A percentile compares a stretch with the other conserved stretches of the same genome.
These are phyloP conservation scores for Chaetoceros muelleri DNA, from an alignment of 108 stramenopile species.

Conservation along the genomic window DNA sequence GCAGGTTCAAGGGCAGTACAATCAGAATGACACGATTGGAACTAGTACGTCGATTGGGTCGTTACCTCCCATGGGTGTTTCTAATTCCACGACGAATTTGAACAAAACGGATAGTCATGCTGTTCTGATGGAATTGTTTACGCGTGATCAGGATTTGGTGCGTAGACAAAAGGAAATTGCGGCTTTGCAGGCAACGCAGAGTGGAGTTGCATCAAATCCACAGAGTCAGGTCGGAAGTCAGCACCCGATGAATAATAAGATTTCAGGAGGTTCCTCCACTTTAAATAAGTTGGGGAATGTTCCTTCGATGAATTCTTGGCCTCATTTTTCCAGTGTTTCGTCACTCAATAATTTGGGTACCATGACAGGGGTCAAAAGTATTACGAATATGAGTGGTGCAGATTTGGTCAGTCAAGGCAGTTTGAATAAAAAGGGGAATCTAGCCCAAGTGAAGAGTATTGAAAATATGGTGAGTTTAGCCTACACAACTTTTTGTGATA, in stretches of 20 bases:
- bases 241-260: conserved; percentile 42
- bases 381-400: conserved; percentile 74
- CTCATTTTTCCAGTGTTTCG: conserved; percentile 81
- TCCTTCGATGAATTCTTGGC: conserved; percentile 77
- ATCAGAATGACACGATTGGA: conserved; percentile 20
- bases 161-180: conserved; percentile 9
- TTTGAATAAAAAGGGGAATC: conserved; percentile 75
- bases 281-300: conserved; percentile 28
- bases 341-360: conserved; percentile 79
- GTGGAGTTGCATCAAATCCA: conserved; percentile 3
- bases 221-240: conserved; percentile 22
- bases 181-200: conserved; percentile 34
- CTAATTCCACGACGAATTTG: conserved; percentile 21
- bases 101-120: conserved; percentile 87
- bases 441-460: conserved; percentile 83
- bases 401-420: conserved; percentile 79
- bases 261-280: conserved; percentile 11
- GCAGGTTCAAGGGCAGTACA: conserved; percentile 23
- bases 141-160: conserved; percentile 84
- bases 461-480: conserved; percentile 62
- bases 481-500: neutral
- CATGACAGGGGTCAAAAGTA: conserved; percentile 83
- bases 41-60: conserved; percentile 27
- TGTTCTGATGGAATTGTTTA: conserved; percentile 87
- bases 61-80: conserved; percentile 14